phyloP scores from a whole-genome alignment of 2,329 filamentous ascomycete species.

The Madurella mycetomatis region DNA sequence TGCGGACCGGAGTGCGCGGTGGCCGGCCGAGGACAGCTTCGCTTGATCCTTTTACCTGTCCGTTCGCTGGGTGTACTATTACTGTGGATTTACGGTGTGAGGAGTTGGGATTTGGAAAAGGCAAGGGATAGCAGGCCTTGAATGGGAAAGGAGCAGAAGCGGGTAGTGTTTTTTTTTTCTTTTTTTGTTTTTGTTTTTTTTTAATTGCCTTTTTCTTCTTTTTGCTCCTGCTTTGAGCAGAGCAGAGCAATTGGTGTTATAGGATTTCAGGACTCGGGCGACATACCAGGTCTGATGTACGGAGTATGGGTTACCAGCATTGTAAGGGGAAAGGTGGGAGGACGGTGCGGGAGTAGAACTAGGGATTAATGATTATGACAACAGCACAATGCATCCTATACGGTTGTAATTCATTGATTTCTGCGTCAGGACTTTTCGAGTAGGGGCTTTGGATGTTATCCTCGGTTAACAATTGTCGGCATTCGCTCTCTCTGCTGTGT shows the following conservation, averaged over 20 bases:
- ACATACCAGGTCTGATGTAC: neutral
- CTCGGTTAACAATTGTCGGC: no score
- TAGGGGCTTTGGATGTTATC: no score
- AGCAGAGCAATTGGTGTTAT: neutral
- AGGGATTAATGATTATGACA: neutral
- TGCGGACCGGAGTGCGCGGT: constrained; percentile 24
- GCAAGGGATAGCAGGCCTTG: neutral
- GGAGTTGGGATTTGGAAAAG: neutral
- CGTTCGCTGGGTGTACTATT: neutral
- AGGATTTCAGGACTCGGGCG: neutral
- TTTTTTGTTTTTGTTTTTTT: neutral
- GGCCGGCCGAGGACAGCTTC: constrained; percentile 43
- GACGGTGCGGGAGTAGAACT: neutral
- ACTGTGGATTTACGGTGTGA: neutral
- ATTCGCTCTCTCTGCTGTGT: no score
- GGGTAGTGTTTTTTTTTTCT: neutral
- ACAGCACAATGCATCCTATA: neutral
- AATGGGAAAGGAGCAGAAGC: neutral
- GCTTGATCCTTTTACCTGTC: constrained; percentile 23
- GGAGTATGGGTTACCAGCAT: neutral
- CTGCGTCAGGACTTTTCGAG: no score
- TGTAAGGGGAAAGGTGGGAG: neutral
- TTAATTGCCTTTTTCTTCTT: neutral
- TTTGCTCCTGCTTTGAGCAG: neutral
- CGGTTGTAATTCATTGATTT: no score